These are phyloP conservation scores for Colletotrichum abscissum DNA, from an alignment of 2,329 filamentous ascomycete species.

Conservation along the genomic window DNA sequence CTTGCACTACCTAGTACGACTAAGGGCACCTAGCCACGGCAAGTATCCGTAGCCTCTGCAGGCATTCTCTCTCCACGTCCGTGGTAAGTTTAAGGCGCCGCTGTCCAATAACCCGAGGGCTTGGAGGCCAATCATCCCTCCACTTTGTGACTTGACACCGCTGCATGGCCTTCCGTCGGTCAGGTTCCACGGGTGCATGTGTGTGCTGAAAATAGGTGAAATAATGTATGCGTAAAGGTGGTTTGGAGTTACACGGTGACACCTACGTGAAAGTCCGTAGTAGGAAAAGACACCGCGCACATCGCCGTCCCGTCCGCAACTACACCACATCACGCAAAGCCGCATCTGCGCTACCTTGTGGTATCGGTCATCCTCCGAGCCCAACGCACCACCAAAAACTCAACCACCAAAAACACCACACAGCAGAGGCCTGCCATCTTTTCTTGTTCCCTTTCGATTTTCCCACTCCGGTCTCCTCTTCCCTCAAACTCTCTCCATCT, in stretches of 20 bases:
- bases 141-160: not conserved
- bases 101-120: slow-evolving; percentile 15
- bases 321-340: not conserved
- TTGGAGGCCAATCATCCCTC: slow-evolving; percentile 2
- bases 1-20: not conserved
- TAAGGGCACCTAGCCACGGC: not conserved
- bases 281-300: not conserved
- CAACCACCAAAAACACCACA: not conserved
- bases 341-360: not conserved
- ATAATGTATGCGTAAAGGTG: slow-evolving; percentile 12
- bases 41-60: not conserved
- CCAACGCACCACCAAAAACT: not conserved
- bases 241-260: not conserved
- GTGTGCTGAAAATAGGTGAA: slow-evolving; percentile 17
- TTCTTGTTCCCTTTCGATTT: not conserved
- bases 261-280: no score
- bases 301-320: not conserved
- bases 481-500: not conserved
- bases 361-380: slow-evolving; percentile 27
- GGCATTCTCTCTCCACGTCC: not conserved
- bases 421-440: slow-evolving; percentile 1
- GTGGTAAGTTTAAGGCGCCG: not conserved
- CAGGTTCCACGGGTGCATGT: slow-evolving; percentile 8
- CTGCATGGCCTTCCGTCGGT: slow-evolving; percentile 17
- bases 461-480: not conserved